Evolutionary conservation across 2,329 filamentous ascomycete species (phyloP).

Genomic region (Sporothrix brunneoviolacea): DNA sequence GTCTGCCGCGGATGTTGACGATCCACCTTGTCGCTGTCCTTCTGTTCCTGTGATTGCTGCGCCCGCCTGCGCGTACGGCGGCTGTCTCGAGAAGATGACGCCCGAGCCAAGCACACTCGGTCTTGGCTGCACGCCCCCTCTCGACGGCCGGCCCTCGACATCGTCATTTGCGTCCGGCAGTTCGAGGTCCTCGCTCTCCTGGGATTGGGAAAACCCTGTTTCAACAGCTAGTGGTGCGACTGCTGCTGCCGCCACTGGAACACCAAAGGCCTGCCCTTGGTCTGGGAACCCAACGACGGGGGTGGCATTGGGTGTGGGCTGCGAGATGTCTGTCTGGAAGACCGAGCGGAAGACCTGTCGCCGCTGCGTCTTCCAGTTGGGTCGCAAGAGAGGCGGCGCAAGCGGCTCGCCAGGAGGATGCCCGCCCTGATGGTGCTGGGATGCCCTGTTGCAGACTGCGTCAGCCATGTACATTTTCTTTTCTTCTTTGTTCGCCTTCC

Average conservation of each 20-base stretch:
- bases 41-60: not conserved
- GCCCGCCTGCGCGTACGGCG: not conserved
- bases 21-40: not conserved
- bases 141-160: not conserved
- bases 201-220: constrained; percentile 1
- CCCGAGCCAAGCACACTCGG: not conserved
- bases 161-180: constrained; percentile 12
- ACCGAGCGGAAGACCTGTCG: constrained; percentile 49
- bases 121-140: not conserved
- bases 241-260: constrained; percentile 20
- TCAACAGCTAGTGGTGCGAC: not conserved
- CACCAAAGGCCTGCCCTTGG: constrained; percentile 42
- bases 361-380: constrained; percentile 39
- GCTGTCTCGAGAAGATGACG: not conserved
- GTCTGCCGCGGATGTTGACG: constrained; percentile 23
- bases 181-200: constrained; percentile 16
- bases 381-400: constrained; percentile 24
- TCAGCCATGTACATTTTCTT: not conserved
- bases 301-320: constrained; percentile 40
- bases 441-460: not conserved
- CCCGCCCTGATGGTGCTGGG: not conserved
- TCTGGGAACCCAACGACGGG: constrained; percentile 33
- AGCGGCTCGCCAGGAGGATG: not conserved
- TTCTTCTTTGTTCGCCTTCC: too few relatives aligned
- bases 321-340: constrained; percentile 45